Evolutionary conservation across 176 grass and related monocot genomes (phyloP), one percentile per base, ranked within the genome.

Genomic region (Zoysia japonica): DNA sequence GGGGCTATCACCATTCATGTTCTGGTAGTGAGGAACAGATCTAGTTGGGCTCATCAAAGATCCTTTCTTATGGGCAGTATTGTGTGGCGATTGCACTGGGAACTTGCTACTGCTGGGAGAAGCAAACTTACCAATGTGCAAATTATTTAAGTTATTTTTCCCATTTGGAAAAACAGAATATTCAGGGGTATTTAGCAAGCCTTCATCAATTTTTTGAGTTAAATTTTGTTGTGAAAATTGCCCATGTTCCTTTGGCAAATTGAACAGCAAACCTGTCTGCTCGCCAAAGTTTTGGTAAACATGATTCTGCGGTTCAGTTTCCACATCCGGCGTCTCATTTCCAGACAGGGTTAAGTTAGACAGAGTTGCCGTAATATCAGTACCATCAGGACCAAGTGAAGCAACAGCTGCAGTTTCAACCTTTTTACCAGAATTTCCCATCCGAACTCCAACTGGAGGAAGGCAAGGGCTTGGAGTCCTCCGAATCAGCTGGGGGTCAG

Each of bases 381-480:
- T 59, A 50, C 11, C 74, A 68, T 91, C 86, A 73, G 67, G 61
- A 79, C 85, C 74, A 78, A 61, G 80, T 38, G 83, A 86, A 43
- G 83, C 47, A 70, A 55, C 12, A 75, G 74, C 13, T 65, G 62
- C 39, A 81, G 67, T 88, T 51, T 80, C 78, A 41, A 79, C 81
- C 35, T 71, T 87, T 59, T 71, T 90, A 70, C 87, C 87, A 63
- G 80, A 78, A 67, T 83, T 81, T 54, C 68, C 82, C 85, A 87
- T 98, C 72, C 89, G 92, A 67, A 91, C 90, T 68, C 92, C 96
- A 40, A 95, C 92, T 59, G 96, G 96, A 68, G 96, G 96, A 64
- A 98, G 96, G 82, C 90, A 88, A 51, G 96, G 96, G 64, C 96
- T 98, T 49, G 96, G 96, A 74, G 84, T 80, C 72, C 92, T 90